Base-by-base conservation (phyloP, 805 yeast genomes). In the Blastobotrys attinorum region DNA sequence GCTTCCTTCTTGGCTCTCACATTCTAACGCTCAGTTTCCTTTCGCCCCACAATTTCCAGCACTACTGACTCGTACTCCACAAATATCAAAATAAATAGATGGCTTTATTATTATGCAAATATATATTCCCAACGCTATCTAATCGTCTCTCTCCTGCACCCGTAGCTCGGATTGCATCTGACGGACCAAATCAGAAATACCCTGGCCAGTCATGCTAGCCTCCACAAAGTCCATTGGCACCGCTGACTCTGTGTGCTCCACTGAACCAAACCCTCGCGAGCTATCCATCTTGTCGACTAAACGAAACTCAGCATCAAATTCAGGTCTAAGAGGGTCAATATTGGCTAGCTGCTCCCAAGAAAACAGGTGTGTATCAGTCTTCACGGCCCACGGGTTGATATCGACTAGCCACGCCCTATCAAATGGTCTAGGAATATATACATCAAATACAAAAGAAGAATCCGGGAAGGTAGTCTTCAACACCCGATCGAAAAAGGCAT, bases 211-310 rank as follows among this genome's bases (percentile, higher is more conserved):
- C 53, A 77, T 55, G 27, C 84, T 71, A 2, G 96, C 96, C 58
- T 87, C 92, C 3, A 92, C 83, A 17, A 92, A 77, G 56, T 92
- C 99, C 42, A 75, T 71, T 0, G 99, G 99, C 2, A 92, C 96
- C 56, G 85, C 89, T 59, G 81, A 86, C 54, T 90, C 95, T 2
- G 95, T 77, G 57, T 86, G 90, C 40, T 86, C 95, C 50, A 83
- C 85, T 0, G 78, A 64, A 0, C 86, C 81, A 66, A 88, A 88
- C 23, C 90, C 68, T 0, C 87, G 84, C 4, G 83, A 66, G 29
- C 62, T 45, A 48, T 87, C 84, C 17, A 76, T 76, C 51, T 77
- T 75, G 1, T 77, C 72, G 3, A 90, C 79, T 11, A 90, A 60
- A 23, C 97, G 66, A 17, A 90, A 59, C 39, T 52, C 65, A 42